These are phyloP conservation scores for Aureobasidium lini DNA, from an alignment of 2,329 filamentous ascomycete species.

Conservation along the genomic window DNA sequence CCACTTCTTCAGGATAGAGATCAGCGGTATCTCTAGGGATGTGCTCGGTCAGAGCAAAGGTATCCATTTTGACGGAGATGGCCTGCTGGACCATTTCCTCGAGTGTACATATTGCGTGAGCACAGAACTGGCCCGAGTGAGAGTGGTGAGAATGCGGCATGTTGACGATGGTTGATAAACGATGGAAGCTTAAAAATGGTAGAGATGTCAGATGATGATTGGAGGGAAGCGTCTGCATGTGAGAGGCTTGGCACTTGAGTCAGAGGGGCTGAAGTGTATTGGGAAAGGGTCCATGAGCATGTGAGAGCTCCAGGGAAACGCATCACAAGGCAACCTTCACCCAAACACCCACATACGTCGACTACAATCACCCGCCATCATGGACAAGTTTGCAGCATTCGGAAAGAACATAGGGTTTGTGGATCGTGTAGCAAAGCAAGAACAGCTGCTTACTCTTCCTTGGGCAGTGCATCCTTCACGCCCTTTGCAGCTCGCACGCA, in stretches of 20 bases:
- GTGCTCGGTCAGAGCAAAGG: slow-evolving; percentile 87
- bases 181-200: not conserved
- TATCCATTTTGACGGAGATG: slow-evolving; percentile 68
- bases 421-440: not conserved
- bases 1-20: slow-evolving; percentile 80
- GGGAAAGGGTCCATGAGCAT: slow-evolving; percentile 7
- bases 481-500: slow-evolving; percentile 91
- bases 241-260: slow-evolving; percentile 2
- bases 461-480: slow-evolving; percentile 58
- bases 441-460: slow-evolving; percentile 25
- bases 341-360: not conserved
- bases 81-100: slow-evolving; percentile 77
- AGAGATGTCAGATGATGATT: not conserved
- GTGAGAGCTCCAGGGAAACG: not conserved
- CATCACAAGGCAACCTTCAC: not conserved
- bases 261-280: not conserved
- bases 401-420: slow-evolving; percentile 60
- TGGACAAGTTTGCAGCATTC: slow-evolving; percentile 65
- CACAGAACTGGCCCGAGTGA: slow-evolving; percentile 96
- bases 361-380: slow-evolving; percentile 27
- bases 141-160: slow-evolving; percentile 97
- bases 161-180: slow-evolving; percentile 40
- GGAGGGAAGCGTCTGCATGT: not conserved
- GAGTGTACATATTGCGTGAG: slow-evolving; percentile 76
- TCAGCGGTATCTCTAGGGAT: slow-evolving; percentile 78